Evolutionary conservation across 306 rosid genomes (phyloP).

Genomic region (Cicer judaicum): DNA sequence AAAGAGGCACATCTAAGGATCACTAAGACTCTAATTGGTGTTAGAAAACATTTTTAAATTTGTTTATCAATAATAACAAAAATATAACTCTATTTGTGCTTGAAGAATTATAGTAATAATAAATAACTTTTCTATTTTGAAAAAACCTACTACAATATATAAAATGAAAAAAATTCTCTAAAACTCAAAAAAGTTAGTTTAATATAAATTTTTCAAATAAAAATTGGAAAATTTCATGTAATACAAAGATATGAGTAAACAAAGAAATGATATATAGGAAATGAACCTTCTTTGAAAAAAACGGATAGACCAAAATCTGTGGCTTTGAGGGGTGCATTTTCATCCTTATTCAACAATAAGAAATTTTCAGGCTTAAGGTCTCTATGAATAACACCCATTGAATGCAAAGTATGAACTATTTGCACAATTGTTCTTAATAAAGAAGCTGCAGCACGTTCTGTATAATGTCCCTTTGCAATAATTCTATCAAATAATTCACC

Average conservation of each 20-base stretch:
- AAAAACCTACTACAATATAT: no score
- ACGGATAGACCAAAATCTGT: slow-evolving; percentile 58
- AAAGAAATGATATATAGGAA: background rate
- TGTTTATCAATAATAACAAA: background rate
- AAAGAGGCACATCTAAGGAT: background rate
- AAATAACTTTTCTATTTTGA: no score
- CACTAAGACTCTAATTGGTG: background rate
- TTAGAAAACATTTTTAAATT: no score
- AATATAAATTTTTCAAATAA: no score
- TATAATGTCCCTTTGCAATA: slow-evolving; percentile 47
- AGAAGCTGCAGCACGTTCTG: slow-evolving; percentile 49
- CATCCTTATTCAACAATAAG: slow-evolving; percentile 49
- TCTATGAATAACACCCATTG: slow-evolving; percentile 56
- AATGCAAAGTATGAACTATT: slow-evolving; percentile 47
- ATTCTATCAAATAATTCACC: slow-evolving; percentile 52
- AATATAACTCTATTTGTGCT: background rate
- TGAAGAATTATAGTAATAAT: no score
- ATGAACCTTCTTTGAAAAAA: slow-evolving; percentile 54
- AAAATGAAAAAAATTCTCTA: no score
- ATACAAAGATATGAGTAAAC: no score
- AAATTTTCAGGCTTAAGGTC: slow-evolving; percentile 67
- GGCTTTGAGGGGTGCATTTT: slow-evolving; percentile 56
- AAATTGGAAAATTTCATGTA: no score
- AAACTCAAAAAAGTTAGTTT: no score
- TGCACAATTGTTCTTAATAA: slow-evolving; percentile 47